Conservation (phyloP, 208 protist genomes). For the Wallacemonas collosoma region DNA sequence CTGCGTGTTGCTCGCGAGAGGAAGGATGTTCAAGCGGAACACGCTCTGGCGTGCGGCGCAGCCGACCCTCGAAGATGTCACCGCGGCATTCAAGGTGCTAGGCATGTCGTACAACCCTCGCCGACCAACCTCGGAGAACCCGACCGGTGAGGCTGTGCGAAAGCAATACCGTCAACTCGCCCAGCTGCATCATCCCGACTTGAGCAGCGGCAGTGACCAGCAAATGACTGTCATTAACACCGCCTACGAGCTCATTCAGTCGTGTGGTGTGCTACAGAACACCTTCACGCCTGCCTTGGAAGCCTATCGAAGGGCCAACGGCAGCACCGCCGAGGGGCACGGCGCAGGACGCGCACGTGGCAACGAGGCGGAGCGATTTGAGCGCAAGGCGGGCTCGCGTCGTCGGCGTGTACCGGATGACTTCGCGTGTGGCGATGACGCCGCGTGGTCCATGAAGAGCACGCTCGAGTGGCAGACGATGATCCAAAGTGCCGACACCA, state of each 20-base stretch:
- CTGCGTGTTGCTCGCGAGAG: background rate
- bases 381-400: constrained; percentile 42
- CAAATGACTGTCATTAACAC: constrained; percentile 91
- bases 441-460: constrained; percentile 78
- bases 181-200: constrained; percentile 85
- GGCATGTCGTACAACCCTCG: constrained; percentile 46
- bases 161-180: constrained; percentile 86
- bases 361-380: constrained; percentile 29
- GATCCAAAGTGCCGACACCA: constrained; percentile 46
- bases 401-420: constrained; percentile 76
- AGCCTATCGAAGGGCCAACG: background rate
- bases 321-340: background rate
- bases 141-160: constrained; percentile 52
- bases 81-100: constrained; percentile 76
- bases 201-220: constrained; percentile 82
- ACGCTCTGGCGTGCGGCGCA: constrained; percentile 13
- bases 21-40: constrained; percentile 16
- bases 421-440: constrained; percentile 82
- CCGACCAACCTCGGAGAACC: constrained; percentile 23
- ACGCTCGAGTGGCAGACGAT: constrained; percentile 76
- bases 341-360: background rate
- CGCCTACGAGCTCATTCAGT: constrained; percentile 87
- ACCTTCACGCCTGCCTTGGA: constrained; percentile 1
- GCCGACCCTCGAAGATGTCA: constrained; percentile 49
- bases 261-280: constrained; percentile 51